Conservation (phyloP, 2,329 filamentous ascomycete genomes). For the Microthyrium microscopicum region DNA sequence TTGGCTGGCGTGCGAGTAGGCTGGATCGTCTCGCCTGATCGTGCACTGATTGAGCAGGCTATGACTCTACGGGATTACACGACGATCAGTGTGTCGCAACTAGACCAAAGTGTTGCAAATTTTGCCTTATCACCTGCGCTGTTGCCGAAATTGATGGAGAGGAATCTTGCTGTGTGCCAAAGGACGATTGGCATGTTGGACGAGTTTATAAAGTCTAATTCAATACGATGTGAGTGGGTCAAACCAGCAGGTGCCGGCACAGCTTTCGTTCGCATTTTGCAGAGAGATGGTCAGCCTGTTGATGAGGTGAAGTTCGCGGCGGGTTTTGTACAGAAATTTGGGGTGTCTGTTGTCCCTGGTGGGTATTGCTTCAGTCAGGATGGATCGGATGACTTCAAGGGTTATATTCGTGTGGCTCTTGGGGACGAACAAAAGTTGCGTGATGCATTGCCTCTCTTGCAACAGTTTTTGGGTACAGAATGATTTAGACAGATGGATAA, state of each 20-base stretch:
- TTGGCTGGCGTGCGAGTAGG: background rate
- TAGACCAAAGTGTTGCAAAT: background rate
- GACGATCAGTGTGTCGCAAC: background rate
- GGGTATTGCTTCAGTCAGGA: too few species aligned
- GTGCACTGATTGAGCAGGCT: background rate
- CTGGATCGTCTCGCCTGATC: background rate
- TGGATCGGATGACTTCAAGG: too few species aligned
- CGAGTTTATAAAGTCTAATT: background rate
- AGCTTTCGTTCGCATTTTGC: background rate
- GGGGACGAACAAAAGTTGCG: too few species aligned
- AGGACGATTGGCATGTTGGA: background rate
- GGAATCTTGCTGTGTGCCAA: background rate
- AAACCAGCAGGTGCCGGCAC: background rate
- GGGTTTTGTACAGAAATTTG: too few species aligned
- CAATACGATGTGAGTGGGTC: slow-evolving; percentile 1
- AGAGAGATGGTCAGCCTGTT: slow-evolving; percentile 1
- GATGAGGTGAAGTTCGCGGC: slow-evolving; percentile 3
- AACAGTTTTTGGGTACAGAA: too few species aligned
- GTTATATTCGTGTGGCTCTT: too few species aligned
- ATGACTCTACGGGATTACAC: background rate
- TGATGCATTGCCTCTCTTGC: too few species aligned
- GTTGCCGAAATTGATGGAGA: background rate
- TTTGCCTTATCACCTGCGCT: background rate
- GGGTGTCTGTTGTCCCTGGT: too few species aligned
- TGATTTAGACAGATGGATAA: too few species aligned